These are phyloP conservation scores for Aciculoconidium aculeatum DNA, from an alignment of 805 yeast genomes.

Conservation along the genomic window DNA sequence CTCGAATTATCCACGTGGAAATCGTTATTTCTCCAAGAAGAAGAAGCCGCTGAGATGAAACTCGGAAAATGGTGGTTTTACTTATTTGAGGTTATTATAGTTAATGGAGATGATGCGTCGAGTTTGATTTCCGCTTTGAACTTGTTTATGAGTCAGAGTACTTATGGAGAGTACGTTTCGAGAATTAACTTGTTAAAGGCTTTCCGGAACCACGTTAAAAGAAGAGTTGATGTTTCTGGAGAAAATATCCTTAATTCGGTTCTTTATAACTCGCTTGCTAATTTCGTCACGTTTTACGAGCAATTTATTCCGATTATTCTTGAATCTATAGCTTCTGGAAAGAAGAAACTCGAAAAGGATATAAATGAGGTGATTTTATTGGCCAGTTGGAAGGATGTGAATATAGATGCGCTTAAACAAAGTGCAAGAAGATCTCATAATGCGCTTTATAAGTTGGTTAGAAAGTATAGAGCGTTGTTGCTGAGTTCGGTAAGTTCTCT, in stretches of 20 bases:
- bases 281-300: conserved; percentile 56
- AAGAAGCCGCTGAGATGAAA: conserved; percentile 36
- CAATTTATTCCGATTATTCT: conserved; percentile 56
- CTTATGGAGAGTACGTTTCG: conserved; percentile 64
- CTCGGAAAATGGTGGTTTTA: conserved; percentile 90
- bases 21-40: conserved; percentile 63
- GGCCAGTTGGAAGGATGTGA: conserved; percentile 97
- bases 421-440: conserved; percentile 89
- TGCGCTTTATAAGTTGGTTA: conserved; percentile 72
- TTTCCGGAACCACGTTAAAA: conserved; percentile 55
- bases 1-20: conserved; percentile 86
- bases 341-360: conserved; percentile 64
- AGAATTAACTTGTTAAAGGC: conserved; percentile 61
- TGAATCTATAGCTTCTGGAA: conserved; percentile 39
- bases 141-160: conserved; percentile 67
- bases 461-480: conserved; percentile 69
- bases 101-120: conserved; percentile 30
- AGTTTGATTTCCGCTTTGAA: conserved; percentile 54
- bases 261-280: conserved; percentile 40
- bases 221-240: too few species aligned
- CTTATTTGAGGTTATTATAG: conserved; percentile 71
- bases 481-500: conserved; percentile 44
- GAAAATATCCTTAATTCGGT: conserved; percentile 11
- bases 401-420: conserved; percentile 87
- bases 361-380: conserved; percentile 77